phyloP scores from a whole-genome alignment of 306 rosid genomes.

The Casuarina glauca region DNA sequence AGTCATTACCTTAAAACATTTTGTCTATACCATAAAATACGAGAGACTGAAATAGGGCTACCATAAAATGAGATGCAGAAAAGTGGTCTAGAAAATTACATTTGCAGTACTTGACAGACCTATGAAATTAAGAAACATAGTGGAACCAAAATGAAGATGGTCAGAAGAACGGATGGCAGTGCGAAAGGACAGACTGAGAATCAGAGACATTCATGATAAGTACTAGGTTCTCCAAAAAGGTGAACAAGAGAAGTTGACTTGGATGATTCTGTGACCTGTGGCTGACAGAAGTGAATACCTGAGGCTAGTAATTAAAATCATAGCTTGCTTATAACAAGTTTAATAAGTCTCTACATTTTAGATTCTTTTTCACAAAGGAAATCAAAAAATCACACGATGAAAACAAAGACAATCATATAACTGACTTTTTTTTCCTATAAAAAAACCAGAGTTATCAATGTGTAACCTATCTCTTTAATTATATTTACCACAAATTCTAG shows the following conservation, averaged over 20 bases:
- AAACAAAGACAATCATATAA: background rate
- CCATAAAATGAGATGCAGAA: background rate
- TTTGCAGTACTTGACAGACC: background rate
- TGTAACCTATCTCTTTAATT: background rate
- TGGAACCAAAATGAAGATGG: background rate
- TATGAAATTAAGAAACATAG: background rate
- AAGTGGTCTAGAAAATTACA: background rate
- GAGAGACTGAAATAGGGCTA: background rate
- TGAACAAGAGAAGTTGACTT: background rate
- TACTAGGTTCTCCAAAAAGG: background rate
- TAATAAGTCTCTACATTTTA: background rate
- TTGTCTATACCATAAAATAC: background rate
- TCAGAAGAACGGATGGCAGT: background rate
- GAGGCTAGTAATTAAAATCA: background rate
- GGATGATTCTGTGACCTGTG: background rate
- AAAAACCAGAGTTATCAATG: background rate
- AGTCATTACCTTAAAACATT: background rate
- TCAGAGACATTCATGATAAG: background rate
- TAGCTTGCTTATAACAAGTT: background rate
- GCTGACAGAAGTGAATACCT: background rate
- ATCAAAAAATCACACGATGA: background rate
- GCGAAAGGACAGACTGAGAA: background rate
- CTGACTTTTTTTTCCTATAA: background rate
- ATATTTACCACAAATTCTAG: background rate
- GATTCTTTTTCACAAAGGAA: background rate